Base-by-base conservation (phyloP, 371 early-diverging fungal genomes). In the Synchytrium microbalum region DNA sequence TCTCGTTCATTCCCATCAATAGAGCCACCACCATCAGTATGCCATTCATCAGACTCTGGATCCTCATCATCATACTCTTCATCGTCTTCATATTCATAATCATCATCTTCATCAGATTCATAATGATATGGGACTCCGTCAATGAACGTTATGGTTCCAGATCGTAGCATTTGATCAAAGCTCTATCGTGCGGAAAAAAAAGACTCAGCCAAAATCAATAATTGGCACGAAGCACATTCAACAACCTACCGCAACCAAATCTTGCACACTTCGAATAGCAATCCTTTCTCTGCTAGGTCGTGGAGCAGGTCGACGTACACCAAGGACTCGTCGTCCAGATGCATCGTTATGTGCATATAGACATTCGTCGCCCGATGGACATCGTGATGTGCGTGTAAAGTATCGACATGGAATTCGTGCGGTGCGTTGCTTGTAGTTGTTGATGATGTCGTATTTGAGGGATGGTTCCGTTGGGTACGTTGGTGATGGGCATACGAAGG, bases 301-400 rank as follows among this genome's bases (percentile, higher is more conserved):
- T 24, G 56, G 56, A 8, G 56, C 25, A n/a, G 56, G 23, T 8
- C 13, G 56, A 13, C 56, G 56, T 24, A n/a, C 25, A 24, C 56
- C 23, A 5, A 24, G 16, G 25, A 68, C 68, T 28, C 38, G 28
- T 31, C 64, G 53, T n/a, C 65, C 68, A 31, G 38, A 14, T 2
- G 24, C 26, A 46, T 76, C 73, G 2, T 66, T 62, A 64, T 78
- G 79, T 1, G 73, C 76, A 64, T 71, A 78, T 26, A 76, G 67
- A 64, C 79, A 78, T 14, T 67, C 74, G 32, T 78, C 70, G 16
- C 73, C 78, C 57, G 72, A 78, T 23, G 67, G 74, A 38, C 77
- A 78, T 65, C 67, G 67, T 46, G 64, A 64, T 0, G 73, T 70
- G 14, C 62, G 66, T 62, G 67, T 55, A 51, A 78, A 78, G 62